Percentiles rank a stretch among this genome's conserved stretches.
Evolutionary conservation across 306 rosid species (phyloP).

Genomic region (Hylodesmum podocarpum): DNA sequence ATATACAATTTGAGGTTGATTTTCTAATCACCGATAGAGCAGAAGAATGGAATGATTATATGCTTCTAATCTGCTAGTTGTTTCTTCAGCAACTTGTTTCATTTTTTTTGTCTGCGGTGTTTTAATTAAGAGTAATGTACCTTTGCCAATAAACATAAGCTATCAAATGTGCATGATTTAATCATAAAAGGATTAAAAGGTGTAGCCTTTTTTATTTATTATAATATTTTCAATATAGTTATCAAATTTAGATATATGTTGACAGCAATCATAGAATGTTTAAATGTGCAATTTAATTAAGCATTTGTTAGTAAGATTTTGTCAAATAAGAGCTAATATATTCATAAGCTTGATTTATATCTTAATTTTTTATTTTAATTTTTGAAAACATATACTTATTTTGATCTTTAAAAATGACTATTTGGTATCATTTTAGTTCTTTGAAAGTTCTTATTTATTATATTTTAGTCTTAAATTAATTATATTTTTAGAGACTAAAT

Average conservation of each 20-base stretch:
- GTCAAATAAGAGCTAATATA: not conserved
- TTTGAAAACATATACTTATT: no score
- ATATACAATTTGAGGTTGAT: constrained; percentile 24
- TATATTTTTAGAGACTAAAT: no score
- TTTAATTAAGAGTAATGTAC: constrained; percentile 13
- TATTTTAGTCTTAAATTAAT: no score
- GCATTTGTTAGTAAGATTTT: not conserved
- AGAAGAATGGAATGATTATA: constrained; percentile 6
- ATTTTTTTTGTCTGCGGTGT: not conserved
- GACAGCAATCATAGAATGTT: not conserved
- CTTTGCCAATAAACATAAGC: constrained; percentile 10
- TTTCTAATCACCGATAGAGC: constrained; percentile 10
- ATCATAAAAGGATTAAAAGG: not conserved
- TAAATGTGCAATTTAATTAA: not conserved
- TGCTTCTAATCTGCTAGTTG: constrained; percentile 18
- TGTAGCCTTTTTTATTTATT: not conserved
- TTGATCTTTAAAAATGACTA: no score
- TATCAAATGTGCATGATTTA: constrained; percentile 25
- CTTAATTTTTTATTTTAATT: no score
- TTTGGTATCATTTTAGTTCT: no score
- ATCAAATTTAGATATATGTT: not conserved
- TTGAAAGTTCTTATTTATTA: no score
- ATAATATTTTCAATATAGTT: not conserved
- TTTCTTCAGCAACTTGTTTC: constrained; percentile 24
- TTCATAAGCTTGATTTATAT: not conserved